phyloP scores from a whole-genome alignment of 768 basidiomycete genomes.

The Suillus bovinus region DNA sequence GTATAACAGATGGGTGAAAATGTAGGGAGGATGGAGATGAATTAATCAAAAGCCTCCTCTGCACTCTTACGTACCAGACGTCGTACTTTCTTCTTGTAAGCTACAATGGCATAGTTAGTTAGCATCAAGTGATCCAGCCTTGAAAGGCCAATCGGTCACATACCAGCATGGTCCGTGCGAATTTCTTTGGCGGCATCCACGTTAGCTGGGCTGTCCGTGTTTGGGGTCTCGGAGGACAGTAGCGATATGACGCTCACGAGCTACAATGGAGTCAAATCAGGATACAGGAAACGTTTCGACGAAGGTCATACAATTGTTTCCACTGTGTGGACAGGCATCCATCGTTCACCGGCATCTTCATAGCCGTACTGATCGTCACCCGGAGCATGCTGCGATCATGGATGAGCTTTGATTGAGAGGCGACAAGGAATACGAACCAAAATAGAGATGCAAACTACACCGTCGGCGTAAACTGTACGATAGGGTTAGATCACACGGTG shows the following conservation, averaged over 20 bases:
- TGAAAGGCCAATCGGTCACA: conserved; percentile 17
- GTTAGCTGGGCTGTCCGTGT: conserved; percentile 92
- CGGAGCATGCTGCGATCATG: conserved; percentile 72
- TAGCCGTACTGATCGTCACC: conserved; percentile 97
- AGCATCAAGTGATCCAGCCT: conserved; percentile 7
- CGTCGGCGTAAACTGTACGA: conserved; percentile 82
- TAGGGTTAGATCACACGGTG: conserved; percentile 1
- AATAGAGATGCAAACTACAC: conserved; percentile 95
- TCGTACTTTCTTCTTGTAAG: conserved; percentile 95
- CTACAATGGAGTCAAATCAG: conserved; percentile 41
- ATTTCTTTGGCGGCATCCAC: conserved; percentile 94
- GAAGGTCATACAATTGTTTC: conserved; percentile 81
- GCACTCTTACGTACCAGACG: conserved; percentile 83
- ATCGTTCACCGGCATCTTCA: conserved; percentile 95
- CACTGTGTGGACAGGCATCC: conserved; percentile 96
- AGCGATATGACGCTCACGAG: conserved; percentile 96
- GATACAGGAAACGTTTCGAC: conserved; percentile 1
- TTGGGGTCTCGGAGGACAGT: conserved; percentile 88
- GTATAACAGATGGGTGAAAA: neutral
- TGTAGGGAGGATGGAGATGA: neutral
- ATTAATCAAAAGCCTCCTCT: conserved; percentile 80
- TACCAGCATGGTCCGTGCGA: conserved; percentile 62
- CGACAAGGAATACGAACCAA: conserved; percentile 45
- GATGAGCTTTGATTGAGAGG: conserved; percentile 8
- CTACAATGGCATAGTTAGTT: conserved; percentile 39